These are phyloP conservation scores for Lanmaoa rubissima DNA, from an alignment of 768 basidiomycete species.

Conservation along the genomic window DNA sequence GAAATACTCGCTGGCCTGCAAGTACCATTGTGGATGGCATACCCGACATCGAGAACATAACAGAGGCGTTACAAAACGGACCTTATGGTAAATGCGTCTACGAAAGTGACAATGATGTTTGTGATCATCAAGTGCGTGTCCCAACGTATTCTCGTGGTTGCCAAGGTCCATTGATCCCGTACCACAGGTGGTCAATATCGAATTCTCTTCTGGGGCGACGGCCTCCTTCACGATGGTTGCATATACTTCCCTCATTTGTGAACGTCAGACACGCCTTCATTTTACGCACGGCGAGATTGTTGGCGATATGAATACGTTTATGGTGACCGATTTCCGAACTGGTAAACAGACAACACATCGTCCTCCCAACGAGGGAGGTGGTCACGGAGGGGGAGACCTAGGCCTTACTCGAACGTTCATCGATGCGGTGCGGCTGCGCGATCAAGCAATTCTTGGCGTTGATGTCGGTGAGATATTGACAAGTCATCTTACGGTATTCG, in stretches of 20 bases:
- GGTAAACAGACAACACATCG: slow-evolving; percentile 40
- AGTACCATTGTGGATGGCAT: slow-evolving; percentile 70
- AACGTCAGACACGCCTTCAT: slow-evolving; percentile 81
- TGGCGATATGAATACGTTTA: slow-evolving; percentile 79
- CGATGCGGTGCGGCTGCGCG: slow-evolving; percentile 62
- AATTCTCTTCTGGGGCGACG: slow-evolving; percentile 79
- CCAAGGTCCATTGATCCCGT: background rate
- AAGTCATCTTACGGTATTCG: slow-evolving; percentile 84
- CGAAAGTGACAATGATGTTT: slow-evolving; percentile 81
- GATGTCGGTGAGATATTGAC: slow-evolving; percentile 65
- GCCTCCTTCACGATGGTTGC: slow-evolving; percentile 91
- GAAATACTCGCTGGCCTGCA: slow-evolving; percentile 59
- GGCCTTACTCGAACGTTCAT: slow-evolving; percentile 77
- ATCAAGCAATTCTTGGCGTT: slow-evolving; percentile 66
- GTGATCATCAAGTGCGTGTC: slow-evolving; percentile 68
- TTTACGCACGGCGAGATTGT: slow-evolving; percentile 86
- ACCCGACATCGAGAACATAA: slow-evolving; percentile 85
- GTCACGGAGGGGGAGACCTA: slow-evolving; percentile 82
- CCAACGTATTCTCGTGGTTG: background rate
- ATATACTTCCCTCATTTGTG: slow-evolving; percentile 73
- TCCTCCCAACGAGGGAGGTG: slow-evolving; percentile 60
- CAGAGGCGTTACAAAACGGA: slow-evolving; percentile 62
- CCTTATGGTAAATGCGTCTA: slow-evolving; percentile 86
- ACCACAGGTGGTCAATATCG: slow-evolving; percentile 74
- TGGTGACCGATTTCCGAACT: slow-evolving; percentile 73